Evolutionary conservation across 2,329 filamentous ascomycete species (phyloP).

Genomic region (Pseudogymnoascus sp.): DNA sequence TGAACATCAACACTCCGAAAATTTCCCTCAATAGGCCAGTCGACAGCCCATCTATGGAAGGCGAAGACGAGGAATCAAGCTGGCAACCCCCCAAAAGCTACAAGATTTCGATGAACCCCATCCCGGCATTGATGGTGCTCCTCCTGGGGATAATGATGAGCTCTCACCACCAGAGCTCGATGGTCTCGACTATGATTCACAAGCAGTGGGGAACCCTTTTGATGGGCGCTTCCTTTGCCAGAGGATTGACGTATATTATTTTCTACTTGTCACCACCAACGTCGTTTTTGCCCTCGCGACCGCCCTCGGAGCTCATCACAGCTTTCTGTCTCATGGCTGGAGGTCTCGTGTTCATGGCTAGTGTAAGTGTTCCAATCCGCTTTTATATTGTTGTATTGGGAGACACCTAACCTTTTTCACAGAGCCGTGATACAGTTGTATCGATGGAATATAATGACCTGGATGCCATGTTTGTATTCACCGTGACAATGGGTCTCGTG

Average conservation of each 20-base stretch:
- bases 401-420: conserved; percentile 18
- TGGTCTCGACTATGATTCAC: conserved; percentile 86
- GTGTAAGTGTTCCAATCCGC: conserved; percentile 44
- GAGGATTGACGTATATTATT: conserved; percentile 70
- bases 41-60: conserved; percentile 24
- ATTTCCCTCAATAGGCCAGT: conserved; percentile 30
- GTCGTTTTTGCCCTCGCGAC: conserved; percentile 71
- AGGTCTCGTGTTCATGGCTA: conserved; percentile 87
- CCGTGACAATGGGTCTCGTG: conserved; percentile 74
- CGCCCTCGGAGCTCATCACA: conserved; percentile 81
- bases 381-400: not conserved
- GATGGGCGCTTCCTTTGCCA: conserved; percentile 68
- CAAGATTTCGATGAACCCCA: conserved; percentile 71
- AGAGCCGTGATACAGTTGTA: conserved; percentile 66
- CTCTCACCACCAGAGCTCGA: conserved; percentile 65
- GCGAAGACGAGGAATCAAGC: conserved; percentile 36
- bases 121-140: conserved; percentile 79
- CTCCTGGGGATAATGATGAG: conserved; percentile 92
- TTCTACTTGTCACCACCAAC: conserved; percentile 72
- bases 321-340: conserved; percentile 82
- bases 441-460: conserved; percentile 70
- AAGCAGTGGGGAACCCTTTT: conserved; percentile 87
- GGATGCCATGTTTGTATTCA: conserved; percentile 91
- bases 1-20: conserved; percentile 39
- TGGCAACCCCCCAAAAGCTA: conserved; percentile 58